Evolutionary conservation across 2,329 filamentous ascomycete species (phyloP), one percentile per base, ranked within the genome.

Genomic region (Blastomyces percursus): DNA sequence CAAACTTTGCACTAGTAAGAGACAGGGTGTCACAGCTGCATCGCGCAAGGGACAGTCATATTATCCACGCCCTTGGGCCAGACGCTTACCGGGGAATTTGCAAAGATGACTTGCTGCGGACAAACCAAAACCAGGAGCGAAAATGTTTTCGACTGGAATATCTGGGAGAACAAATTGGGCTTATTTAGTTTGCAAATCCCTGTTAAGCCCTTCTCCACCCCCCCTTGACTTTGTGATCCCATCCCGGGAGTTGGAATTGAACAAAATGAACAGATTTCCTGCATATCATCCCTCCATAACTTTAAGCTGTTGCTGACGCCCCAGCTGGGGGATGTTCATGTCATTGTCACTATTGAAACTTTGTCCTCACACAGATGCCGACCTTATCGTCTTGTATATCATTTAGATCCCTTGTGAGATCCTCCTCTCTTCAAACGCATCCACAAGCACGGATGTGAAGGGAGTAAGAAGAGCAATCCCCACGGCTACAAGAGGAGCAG

Each of bases 181-280:
- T 50, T 50, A 27, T 50, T 60, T 52, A 27, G 46, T n/a, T 30
- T 1, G 44, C 19, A 38, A 42, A 51, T 27, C 59, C 59, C 46
- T 60, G 46, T 32, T 32, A 1, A 14, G 8, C n/a, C n/a, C 11
- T 40, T n/a, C 19, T 35, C 30, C 30, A 35, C 40, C 30, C 46
- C 58, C 35, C 19, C 19, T 24, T 19, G 30, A 1, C 9, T 46
- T 30, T 51, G n/a, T 40, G 7, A n/a, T 24, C 35, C n/a, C n/a
- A 32, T 24, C 9, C 16, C 35, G 40, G 59, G 30, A 5, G 40
- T 46, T 50, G 48, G 59, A 30, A 51, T 52, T 27, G 48, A 60
- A 60, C 59, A 60, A 60, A 60, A 60, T 21, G 59, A 32, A 46
- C n/a, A 2, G 32, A 21, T 44, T 19, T 60, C n/a, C 24, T 38